phyloP scores from a whole-genome alignment of 2,329 filamentous ascomycete species.

The Elsinoe perseae region DNA sequence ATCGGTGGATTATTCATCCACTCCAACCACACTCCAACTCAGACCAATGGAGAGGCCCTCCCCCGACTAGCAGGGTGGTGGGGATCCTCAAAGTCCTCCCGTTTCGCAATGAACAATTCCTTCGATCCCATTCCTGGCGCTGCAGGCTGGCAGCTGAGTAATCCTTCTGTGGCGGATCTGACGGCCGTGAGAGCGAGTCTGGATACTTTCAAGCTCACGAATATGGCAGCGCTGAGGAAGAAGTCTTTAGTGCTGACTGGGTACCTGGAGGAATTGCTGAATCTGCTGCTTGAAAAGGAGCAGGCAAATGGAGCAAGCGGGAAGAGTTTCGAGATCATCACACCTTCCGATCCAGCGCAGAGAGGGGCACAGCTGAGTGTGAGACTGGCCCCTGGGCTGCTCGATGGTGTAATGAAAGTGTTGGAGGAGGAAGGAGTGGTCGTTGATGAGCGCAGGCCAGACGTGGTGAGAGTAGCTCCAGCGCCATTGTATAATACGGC shows the following conservation, averaged over 20 bases:
- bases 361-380: conserved; percentile 75
- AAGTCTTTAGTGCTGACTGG: conserved; percentile 67
- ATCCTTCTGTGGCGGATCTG: conserved; percentile 71
- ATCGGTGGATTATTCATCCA: conserved; percentile 80
- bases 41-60: conserved; percentile 28
- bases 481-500: conserved; percentile 79
- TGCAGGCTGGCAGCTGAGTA: conserved; percentile 75
- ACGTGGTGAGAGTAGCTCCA: conserved; percentile 77
- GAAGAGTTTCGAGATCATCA: conserved; percentile 50
- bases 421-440: conserved; percentile 64
- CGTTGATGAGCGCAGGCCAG: conserved; percentile 75
- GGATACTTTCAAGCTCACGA: conserved; percentile 64
- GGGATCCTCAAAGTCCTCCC: conserved; percentile 65
- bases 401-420: conserved; percentile 58
- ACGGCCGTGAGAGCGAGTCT: conserved; percentile 66
- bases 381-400: conserved; percentile 56
- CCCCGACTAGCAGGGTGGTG: conserved; percentile 78
- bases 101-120: conserved; percentile 76
- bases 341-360: conserved; percentile 58
- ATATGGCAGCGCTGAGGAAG: conserved; percentile 58
- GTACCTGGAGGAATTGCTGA: conserved; percentile 60
- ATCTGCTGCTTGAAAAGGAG: conserved; percentile 20
- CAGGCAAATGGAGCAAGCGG: conserved; percentile 23
- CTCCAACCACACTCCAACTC: conserved; percentile 52
- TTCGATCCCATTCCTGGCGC: conserved; percentile 74